Evolutionary conservation across 345 rosid species (phyloP).

Genomic region (Viola odorata): DNA sequence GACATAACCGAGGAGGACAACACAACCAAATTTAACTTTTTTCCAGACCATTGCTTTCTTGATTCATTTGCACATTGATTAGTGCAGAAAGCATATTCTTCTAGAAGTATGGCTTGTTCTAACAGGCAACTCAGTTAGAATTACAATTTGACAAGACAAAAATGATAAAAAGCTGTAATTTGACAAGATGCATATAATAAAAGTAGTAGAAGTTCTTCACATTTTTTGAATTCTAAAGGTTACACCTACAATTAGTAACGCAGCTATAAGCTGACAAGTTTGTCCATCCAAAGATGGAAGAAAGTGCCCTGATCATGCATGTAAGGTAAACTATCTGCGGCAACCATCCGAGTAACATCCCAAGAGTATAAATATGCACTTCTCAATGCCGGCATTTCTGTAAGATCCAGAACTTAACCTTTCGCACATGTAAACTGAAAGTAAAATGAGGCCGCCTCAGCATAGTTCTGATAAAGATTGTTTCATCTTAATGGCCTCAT

Average conservation of each 20-base stretch:
- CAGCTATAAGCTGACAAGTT: not conserved
- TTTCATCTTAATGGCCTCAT: not conserved
- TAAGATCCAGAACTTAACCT: not conserved
- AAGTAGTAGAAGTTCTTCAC: not conserved
- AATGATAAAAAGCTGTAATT: not conserved
- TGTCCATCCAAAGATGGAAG: not conserved
- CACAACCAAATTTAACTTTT: no score
- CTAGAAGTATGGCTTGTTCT: not conserved
- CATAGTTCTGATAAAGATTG: not conserved
- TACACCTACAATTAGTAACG: conserved; percentile 1
- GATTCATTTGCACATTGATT: not conserved
- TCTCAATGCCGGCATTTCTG: not conserved
- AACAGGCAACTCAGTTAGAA: no score
- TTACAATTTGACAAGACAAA: not conserved
- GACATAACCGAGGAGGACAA: conserved; percentile 4
- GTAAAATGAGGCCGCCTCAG: not conserved
- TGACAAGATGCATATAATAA: not conserved
- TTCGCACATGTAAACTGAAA: not conserved
- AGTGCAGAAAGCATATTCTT: not conserved
- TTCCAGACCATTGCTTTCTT: no score
- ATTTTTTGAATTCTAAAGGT: not conserved
- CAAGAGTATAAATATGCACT: not conserved
- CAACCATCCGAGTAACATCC: not conserved
- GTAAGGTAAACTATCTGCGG: conserved; percentile 7
- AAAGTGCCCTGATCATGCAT: not conserved